Conservation (phyloP, 352 stramenopile species). For the Blastocystis sp. region DNA sequence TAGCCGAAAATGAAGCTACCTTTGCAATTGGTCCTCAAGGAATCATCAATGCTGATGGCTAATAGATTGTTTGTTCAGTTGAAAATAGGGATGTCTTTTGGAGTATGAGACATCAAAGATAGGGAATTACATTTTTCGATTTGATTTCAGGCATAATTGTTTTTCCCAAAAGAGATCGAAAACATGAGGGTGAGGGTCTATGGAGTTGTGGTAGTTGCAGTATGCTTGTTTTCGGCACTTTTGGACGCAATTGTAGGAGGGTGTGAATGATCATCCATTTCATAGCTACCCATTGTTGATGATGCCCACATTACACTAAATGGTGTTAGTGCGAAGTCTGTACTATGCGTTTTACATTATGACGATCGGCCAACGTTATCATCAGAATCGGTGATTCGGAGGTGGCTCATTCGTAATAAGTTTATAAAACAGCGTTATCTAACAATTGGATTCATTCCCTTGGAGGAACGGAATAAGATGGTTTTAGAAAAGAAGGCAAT, state of each 20-base stretch:
- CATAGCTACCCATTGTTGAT: not conserved
- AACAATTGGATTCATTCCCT: not conserved
- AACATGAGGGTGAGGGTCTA: too few species aligned
- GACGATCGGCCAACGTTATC: not conserved
- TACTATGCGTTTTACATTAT: not conserved
- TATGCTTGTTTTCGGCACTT: too few species aligned
- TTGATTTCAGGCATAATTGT: too few species aligned
- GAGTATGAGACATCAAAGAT: too few species aligned
- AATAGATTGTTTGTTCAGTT: slow-evolving; percentile 28
- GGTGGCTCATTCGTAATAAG: not conserved
- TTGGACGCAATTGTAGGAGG: too few species aligned
- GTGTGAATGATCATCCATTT: too few species aligned
- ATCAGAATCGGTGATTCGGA: not conserved
- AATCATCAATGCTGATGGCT: slow-evolving; percentile 83
- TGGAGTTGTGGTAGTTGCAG: too few species aligned
- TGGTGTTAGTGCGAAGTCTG: not conserved
- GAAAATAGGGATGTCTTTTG: too few species aligned
- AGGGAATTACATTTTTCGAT: too few species aligned
- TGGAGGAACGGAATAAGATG: not conserved
- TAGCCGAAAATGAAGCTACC: slow-evolving; percentile 87
- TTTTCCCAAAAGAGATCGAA: too few species aligned
- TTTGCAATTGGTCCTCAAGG: slow-evolving; percentile 93
- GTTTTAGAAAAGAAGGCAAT: not conserved
- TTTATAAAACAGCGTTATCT: not conserved
- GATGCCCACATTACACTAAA: not conserved